Base-by-base conservation (phyloP, 352 stramenopile genomes). In the Globisporangium rhizosaccharum region DNA sequence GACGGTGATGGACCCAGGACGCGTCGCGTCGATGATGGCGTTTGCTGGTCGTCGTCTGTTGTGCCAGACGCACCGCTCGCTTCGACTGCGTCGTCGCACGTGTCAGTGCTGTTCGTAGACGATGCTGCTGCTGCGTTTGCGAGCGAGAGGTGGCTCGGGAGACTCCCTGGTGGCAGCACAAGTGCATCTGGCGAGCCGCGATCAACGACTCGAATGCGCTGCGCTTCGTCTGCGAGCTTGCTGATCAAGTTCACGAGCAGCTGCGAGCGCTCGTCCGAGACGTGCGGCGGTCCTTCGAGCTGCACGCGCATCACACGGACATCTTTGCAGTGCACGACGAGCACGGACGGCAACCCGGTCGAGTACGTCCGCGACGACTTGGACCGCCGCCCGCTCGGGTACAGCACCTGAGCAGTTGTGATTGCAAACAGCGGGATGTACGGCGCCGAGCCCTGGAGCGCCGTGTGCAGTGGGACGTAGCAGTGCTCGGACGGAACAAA, bases 381-480 rank as follows among this genome's bases (percentile, higher is more conserved):
- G 14, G 78, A 72, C 25, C 78, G 66, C 2, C 79, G 76, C 12
- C 82, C 82, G 45, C 72, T 69, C 33, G 78, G 71, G 69, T 83
- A 86, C 18, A 89, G 59, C 1, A 90, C 59, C 53, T 90, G 73
- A 1, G 75, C 72, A 0, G 74, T 68, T 8, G 76, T 84, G 62
- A 92, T 81, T 4, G 71, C 70, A 62, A 94, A 94, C 9, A 92
- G 64, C 45, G 85, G 85, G 23, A 92, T 79, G 57, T 94, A 90
- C 17, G 83, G 71, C 39, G 80, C 69, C 3, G 66, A 65, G 30
- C 67, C 74, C 50, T 79, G 68, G 15, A 74, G 66, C 39, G 56
- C 66, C 15, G 66, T 66, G 54, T 69, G 66, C 26, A 72, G 64
- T 18, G 82, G 65, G 8, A 82, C 51, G 50, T 75, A 63, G 6